Evolutionary conservation across 352 stramenopile genomes (phyloP).

Genomic region (Phytophthora idaei): DNA sequence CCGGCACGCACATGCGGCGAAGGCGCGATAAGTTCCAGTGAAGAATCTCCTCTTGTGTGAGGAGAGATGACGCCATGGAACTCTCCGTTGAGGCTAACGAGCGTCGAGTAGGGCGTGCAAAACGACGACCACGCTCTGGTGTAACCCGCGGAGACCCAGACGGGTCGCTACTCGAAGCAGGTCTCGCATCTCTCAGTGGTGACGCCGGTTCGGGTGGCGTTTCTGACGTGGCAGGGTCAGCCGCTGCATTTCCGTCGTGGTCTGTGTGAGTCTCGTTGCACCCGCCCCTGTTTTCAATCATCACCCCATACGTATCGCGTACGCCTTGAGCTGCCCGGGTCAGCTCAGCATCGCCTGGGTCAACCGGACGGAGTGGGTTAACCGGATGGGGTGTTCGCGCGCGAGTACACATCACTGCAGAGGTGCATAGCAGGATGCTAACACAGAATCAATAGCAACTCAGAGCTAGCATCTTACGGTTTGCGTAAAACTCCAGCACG

Average conservation of each 20-base stretch:
- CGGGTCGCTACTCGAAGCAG: no score
- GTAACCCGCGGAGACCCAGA: no score
- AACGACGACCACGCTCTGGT: background rate
- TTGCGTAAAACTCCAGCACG: background rate
- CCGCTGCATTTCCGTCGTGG: no score
- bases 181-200: no score
- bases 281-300: background rate
- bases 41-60: no score
- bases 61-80: background rate
- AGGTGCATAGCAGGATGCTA: background rate
- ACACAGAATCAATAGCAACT: background rate
- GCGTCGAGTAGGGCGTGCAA: background rate
- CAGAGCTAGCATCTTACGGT: background rate
- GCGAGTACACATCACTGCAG: background rate
- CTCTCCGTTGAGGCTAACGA: background rate
- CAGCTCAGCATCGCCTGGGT: background rate
- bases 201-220: no score
- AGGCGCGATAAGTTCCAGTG: background rate
- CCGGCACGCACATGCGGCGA: background rate
- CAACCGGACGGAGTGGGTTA: no score
- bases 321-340: background rate
- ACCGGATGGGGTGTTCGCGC: background rate
- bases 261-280: no score
- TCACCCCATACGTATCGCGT: background rate
- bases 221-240: no score